Evolutionary conservation across 176 grass and related monocot genomes (phyloP).

Genomic region (Bromus sterilis): DNA sequence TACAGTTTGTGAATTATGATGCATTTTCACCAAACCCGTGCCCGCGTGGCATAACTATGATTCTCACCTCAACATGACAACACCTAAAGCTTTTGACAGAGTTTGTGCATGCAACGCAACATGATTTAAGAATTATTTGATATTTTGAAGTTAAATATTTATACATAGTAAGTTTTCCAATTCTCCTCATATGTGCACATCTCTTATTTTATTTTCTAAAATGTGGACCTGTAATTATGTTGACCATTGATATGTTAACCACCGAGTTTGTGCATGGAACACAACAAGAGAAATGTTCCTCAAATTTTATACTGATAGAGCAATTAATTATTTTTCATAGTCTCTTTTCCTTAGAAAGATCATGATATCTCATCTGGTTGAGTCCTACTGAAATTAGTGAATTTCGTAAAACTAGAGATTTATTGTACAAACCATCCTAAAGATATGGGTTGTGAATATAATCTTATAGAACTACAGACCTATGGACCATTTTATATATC

Average conservation of each 20-base stretch:
- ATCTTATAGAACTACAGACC: background rate
- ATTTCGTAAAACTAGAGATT: background rate
- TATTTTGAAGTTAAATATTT: background rate
- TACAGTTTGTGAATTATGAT: background rate
- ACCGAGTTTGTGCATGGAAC: too few species aligned
- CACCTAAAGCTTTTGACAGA: background rate
- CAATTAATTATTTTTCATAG: background rate
- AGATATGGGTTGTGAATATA: background rate
- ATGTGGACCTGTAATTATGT: background rate
- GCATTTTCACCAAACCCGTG: background rate
- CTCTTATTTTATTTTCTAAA: conserved; percentile 6
- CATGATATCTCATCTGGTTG: conserved; percentile 1
- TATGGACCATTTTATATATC: background rate
- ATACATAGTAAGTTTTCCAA: background rate
- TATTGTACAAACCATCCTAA: background rate
- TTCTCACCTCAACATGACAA: background rate
- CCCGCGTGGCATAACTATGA: background rate
- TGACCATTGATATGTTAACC: background rate
- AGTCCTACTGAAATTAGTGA: background rate
- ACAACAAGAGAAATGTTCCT: background rate
- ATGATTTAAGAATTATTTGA: background rate
- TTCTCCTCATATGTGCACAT: background rate
- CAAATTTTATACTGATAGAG: background rate
- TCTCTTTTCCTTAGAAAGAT: background rate
- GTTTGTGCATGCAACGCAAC: background rate